A percentile compares a stretch with the other conserved stretches of the same genome.
phyloP scores from a whole-genome alignment of 202 grass and related monocot genomes.

The Bolboschoenoplectus hybrid region DNA sequence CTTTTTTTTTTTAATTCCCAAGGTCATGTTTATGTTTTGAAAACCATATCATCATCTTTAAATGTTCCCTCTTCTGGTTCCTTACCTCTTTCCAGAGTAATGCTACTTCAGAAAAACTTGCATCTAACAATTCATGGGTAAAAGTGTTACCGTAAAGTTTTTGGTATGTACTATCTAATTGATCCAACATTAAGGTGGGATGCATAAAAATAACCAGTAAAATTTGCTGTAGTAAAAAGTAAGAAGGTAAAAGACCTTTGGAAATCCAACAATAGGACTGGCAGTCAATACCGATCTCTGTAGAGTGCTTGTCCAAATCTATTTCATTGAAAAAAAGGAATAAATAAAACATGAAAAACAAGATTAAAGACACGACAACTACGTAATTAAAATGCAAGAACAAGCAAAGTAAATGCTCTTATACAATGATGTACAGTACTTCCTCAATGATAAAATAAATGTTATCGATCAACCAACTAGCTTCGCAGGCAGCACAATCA shows the following conservation, averaged over 20 bases:
- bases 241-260: slow-evolving; percentile 65
- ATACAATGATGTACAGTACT: slow-evolving; percentile 1
- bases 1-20: neutral
- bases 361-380: neutral
- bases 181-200: slow-evolving; percentile 7
- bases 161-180: slow-evolving; percentile 28
- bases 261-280: slow-evolving; percentile 87
- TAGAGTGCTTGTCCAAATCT: slow-evolving; percentile 99
- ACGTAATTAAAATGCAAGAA: slow-evolving; percentile 15
- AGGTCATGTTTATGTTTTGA: neutral
- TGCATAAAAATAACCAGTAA: neutral
- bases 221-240: slow-evolving; percentile 10
- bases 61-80: slow-evolving; percentile 3
- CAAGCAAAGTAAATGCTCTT: neutral
- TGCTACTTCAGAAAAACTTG: neutral
- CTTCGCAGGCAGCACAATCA: neutral
- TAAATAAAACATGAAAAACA: neutral
- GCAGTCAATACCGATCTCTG: slow-evolving; percentile 95
- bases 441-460: slow-evolving; percentile 33
- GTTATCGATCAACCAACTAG: slow-evolving; percentile 35
- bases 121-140: neutral
- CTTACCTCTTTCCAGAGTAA: neutral
- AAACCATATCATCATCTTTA: slow-evolving; percentile 14
- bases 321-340: slow-evolving; percentile 24
- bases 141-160: neutral